phyloP scores from a whole-genome alignment of 257 asterid genomes.

The Solanum gandarillasii region DNA sequence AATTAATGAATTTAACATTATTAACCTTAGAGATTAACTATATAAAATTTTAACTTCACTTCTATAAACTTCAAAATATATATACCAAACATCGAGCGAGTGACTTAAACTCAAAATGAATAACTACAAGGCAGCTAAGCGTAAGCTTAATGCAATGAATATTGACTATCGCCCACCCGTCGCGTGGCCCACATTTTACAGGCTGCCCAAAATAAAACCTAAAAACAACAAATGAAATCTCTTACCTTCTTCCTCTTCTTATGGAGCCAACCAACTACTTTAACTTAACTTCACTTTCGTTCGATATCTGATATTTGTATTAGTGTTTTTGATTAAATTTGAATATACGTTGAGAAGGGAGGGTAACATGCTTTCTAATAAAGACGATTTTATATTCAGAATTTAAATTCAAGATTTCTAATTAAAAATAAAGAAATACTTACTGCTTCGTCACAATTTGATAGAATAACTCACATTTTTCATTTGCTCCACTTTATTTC shows the following conservation, averaged over 20 bases:
- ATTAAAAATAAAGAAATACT: no score
- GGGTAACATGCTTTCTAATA: accelerated
- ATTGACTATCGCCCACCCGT: not conserved
- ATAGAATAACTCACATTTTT: not conserved
- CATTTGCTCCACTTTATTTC: not conserved
- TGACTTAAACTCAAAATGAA: not conserved
- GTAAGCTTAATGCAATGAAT: not conserved
- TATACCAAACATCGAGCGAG: not conserved
- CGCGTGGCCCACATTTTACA: constrained; percentile 13
- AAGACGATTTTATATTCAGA: accelerated
- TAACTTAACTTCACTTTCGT: not conserved
- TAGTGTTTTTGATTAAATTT: no score
- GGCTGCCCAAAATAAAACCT: constrained; percentile 5
- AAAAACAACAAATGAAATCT: not conserved
- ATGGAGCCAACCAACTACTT: not conserved
- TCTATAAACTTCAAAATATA: not conserved
- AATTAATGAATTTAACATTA: not conserved
- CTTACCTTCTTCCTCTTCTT: not conserved
- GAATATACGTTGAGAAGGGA: accelerated
- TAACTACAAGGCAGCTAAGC: not conserved
- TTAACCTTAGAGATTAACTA: not conserved
- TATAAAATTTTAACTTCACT: not conserved
- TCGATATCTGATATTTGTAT: no score
- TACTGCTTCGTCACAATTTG: accelerated
- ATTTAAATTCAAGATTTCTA: no score